Evolutionary conservation across 257 asterid species (phyloP).

Genomic region (Salvia miltiorrhiza): DNA sequence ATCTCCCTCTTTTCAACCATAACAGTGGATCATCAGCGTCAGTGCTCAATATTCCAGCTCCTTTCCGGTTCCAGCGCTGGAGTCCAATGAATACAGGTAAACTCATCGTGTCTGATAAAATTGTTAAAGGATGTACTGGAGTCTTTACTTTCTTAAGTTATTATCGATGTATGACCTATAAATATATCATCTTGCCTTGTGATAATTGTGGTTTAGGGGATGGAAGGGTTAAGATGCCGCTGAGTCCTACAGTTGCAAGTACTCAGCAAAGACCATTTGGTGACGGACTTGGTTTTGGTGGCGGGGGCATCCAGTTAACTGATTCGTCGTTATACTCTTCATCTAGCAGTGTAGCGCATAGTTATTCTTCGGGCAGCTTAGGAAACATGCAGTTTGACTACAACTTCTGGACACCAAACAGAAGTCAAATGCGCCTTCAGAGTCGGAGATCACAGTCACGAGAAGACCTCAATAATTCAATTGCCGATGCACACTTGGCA

Average conservation of each 20-base stretch:
- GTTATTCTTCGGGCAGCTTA: conserved; percentile 86
- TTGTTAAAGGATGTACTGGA: neutral
- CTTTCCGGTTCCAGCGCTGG: conserved; percentile 85
- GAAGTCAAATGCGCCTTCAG: conserved; percentile 72
- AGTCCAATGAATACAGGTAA: conserved; percentile 78
- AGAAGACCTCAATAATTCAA: conserved; percentile 73
- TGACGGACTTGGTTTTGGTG: conserved; percentile 41
- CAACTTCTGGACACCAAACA: conserved; percentile 59
- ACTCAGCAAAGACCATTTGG: conserved; percentile 57
- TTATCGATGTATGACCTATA: neutral
- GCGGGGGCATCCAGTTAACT: conserved; percentile 46
- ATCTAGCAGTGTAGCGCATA: conserved; percentile 72
- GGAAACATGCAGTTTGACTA: conserved; percentile 72
- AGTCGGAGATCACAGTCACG: conserved; percentile 91
- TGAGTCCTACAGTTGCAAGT: conserved; percentile 77
- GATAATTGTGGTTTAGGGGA: conserved; percentile 49
- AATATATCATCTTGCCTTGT: neutral
- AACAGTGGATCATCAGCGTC: conserved; percentile 53
- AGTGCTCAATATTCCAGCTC: conserved; percentile 61
- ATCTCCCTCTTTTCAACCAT: conserved; percentile 70
- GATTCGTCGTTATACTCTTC: conserved; percentile 67
- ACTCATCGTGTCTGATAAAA: neutral
- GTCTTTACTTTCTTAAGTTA: conserved; percentile 7
- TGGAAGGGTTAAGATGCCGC: conserved; percentile 78
- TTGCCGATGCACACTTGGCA: conserved; percentile 50